Percentiles rank a stretch among this genome's conserved stretches.
These are phyloP conservation scores for Candida stauntonica DNA, from an alignment of 805 yeast species.

Conservation along the genomic window DNA sequence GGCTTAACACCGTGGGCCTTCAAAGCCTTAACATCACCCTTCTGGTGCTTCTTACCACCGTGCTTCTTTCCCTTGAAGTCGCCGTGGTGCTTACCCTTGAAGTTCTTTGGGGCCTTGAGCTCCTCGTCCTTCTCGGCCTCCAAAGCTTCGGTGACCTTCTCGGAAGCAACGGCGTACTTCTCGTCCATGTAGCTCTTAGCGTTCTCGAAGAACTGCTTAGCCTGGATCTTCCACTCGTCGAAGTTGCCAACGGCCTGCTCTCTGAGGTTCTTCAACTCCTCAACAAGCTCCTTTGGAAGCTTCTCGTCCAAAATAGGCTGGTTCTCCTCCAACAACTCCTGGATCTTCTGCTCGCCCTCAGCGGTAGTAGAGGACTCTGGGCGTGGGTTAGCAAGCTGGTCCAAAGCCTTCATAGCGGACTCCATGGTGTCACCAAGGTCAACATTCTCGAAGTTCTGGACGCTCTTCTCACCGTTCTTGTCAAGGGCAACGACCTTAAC, in stretches of 20 bases:
- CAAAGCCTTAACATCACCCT: background rate
- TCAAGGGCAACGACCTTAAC: conserved; percentile 15
- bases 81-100: conserved; percentile 4
- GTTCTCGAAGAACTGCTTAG: conserved; percentile 5
- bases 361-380: background rate
- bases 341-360: background rate
- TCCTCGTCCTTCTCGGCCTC: background rate
- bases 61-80: conserved; percentile 4
- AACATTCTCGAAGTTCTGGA: conserved; percentile 14
- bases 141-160: conserved; percentile 6
- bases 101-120: conserved; percentile 3
- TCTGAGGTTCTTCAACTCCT: conserved; percentile 4
- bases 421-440: conserved; percentile 21
- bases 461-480: conserved; percentile 13
- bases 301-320: no score
- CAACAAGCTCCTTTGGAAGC: conserved; percentile 1
- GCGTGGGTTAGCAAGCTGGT: conserved; percentile 3
- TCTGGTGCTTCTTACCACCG: background rate
- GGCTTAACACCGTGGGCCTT: conserved; percentile 7
- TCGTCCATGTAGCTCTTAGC: conserved; percentile 9
- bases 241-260: conserved; percentile 4
- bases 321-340: conserved; percentile 3
- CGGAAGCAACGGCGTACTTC: conserved; percentile 5
- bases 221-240: conserved; percentile 5
- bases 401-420: conserved; percentile 8